Evolutionary conservation across 208 protist species (phyloP).

Genomic region (Leishmania tropica): DNA sequence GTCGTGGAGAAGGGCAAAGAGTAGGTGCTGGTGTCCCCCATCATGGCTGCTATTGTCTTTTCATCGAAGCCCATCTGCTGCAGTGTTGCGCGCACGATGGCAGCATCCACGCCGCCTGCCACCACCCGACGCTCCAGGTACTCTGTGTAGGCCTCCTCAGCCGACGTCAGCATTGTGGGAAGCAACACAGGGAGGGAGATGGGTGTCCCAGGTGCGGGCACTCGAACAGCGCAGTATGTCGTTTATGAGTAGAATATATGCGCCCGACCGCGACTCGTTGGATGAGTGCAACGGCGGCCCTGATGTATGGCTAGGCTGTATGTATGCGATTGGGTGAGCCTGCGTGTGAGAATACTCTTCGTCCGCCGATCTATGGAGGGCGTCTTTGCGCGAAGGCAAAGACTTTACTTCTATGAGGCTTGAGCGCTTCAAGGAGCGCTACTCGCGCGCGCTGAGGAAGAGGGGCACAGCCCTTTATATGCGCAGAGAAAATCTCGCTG

Average conservation of each 20-base stretch:
- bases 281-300: background rate
- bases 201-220: background rate
- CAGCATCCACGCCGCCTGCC: slow-evolving; percentile 36
- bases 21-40: slow-evolving; percentile 38
- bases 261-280: background rate
- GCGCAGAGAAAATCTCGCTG: background rate
- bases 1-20: slow-evolving; percentile 9
- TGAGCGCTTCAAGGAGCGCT: background rate
- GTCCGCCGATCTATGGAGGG: background rate
- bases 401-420: background rate
- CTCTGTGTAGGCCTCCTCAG: slow-evolving; percentile 55
- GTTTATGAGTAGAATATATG: background rate
- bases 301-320: background rate
- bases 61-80: slow-evolving; percentile 48
- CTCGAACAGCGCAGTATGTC: background rate
- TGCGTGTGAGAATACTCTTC: background rate
- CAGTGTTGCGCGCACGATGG: slow-evolving; percentile 58
- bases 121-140: slow-evolving; percentile 47
- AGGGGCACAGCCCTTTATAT: background rate
- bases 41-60: slow-evolving; percentile 38
- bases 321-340: background rate
- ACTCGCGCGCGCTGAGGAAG: background rate
- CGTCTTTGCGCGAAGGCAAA: background rate
- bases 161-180: slow-evolving; percentile 38
- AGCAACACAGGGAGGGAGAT: background rate